Evolutionary conservation across 805 yeast species (phyloP), one percentile per base, ranked within the genome.

Genomic region (Wickerhamomyces alni): DNA sequence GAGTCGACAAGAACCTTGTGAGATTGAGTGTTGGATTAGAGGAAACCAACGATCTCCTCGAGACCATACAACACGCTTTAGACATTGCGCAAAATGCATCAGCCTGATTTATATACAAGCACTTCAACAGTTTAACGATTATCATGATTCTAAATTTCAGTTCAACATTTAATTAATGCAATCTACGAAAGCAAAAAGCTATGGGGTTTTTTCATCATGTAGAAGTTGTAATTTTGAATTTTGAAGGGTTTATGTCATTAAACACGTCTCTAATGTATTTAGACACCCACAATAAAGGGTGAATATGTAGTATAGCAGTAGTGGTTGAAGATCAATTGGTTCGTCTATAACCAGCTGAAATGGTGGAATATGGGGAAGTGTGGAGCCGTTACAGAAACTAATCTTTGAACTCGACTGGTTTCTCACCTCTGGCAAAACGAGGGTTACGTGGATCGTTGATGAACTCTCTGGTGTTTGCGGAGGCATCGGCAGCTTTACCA

Each of bases 391-490:
- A 19, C 5, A 17, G 4, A 6, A 5, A 17, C 6, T 39, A 44
- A 39, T 49, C 52, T 39, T 59, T 58, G 48, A 62, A 45, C 45
- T 67, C 70, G 33, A 65, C 65, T 35, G 66, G 61, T 50, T 72
- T 72, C 56, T 69, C 79, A 58, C 77, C 78, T 53, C 67, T 67
- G 50, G 72, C 70, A 63, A 86, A 84, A 72, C 94, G 82, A 67
- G 96, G 96, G 74, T 87, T 87, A 76, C 95, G 85, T 72, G 96
- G 96, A 70, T 87, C 96, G 66, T 87, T 87, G 69, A 81, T 78
- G 74, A 80, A 87, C 69, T 86, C 94, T 47, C 74, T 75, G 41
- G 91, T 72, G 74, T 80, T 72, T 65, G 78, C 70, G 54, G 86
- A 74, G 46, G 82, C 82, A 45, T 63, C 66, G 47, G 87, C 80